phyloP scores from a whole-genome alignment of 2,329 filamentous ascomycete genomes.

The Ophiosphaerella herpotricha region DNA sequence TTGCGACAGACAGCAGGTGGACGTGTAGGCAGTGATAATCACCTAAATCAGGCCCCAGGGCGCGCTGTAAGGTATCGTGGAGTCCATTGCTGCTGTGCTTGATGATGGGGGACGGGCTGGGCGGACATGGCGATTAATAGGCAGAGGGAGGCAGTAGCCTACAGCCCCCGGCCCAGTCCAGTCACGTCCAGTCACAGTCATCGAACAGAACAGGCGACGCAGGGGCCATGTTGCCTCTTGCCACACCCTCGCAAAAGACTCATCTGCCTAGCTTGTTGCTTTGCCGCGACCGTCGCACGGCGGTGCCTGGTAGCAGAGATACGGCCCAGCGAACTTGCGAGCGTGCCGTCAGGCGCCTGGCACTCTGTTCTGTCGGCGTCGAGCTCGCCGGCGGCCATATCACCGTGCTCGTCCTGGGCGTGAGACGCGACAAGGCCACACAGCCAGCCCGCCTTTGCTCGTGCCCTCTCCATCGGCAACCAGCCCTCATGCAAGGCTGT shows the following conservation, averaged over 20 bases:
- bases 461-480: constrained; percentile 21
- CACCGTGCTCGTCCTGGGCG: neutral
- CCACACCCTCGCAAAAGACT: constrained; percentile 26
- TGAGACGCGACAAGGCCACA: constrained; percentile 20
- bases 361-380: too few relatives aligned
- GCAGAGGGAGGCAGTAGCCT: constrained; percentile 20
- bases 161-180: constrained; percentile 28
- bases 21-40: constrained; percentile 16
- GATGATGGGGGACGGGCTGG: constrained; percentile 30
- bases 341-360: too few relatives aligned
- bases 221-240: constrained; percentile 25
- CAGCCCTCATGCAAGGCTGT: constrained; percentile 15
- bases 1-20: constrained; percentile 26
- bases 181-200: constrained; percentile 8
- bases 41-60: constrained; percentile 39
- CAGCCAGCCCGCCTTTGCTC: constrained; percentile 22
- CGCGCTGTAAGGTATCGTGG: constrained; percentile 38
- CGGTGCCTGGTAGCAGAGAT: too few relatives aligned
- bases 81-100: constrained; percentile 41
- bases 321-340: neutral
- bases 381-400: too few relatives aligned
- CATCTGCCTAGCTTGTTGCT: constrained; percentile 8
- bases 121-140: constrained; percentile 36
- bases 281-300: too few relatives aligned
- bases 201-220: constrained; percentile 18